phyloP scores from a whole-genome alignment of 192 early-diverging fungal species.

The Funneliformis mosseae region DNA sequence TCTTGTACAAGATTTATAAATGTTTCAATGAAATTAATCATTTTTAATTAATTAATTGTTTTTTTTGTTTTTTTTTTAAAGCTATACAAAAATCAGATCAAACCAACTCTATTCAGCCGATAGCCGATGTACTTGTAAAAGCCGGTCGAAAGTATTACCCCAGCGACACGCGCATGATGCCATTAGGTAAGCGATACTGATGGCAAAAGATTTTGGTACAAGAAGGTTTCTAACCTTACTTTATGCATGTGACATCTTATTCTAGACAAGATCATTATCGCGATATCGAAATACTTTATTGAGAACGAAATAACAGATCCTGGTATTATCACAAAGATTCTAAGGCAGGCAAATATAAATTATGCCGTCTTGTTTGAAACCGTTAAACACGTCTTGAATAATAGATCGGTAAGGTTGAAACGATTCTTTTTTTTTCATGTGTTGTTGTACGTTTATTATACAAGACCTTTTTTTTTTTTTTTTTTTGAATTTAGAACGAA shows the following conservation, averaged over 20 bases:
- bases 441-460: background rate
- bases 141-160: slow-evolving; percentile 13
- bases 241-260: background rate
- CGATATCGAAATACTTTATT: background rate
- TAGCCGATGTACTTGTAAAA: background rate
- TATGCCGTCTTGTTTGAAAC: background rate
- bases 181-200: background rate
- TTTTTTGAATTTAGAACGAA: background rate
- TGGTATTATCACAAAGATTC: background rate
- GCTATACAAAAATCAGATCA: background rate
- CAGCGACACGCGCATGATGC: background rate
- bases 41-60: too few relatives aligned
- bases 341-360: background rate
- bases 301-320: background rate
- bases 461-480: background rate
- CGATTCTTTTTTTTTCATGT: background rate
- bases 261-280: background rate
- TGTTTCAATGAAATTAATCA: background rate
- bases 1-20: background rate
- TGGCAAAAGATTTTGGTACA: background rate
- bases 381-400: background rate
- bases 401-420: background rate
- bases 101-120: background rate
- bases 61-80: background rate
- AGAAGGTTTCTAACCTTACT: background rate